Percentiles rank a stretch among this genome's conserved stretches.
These are phyloP conservation scores for Digitaria exilis DNA, from an alignment of 202 grass and related monocot genomes.

Conservation along the genomic window DNA sequence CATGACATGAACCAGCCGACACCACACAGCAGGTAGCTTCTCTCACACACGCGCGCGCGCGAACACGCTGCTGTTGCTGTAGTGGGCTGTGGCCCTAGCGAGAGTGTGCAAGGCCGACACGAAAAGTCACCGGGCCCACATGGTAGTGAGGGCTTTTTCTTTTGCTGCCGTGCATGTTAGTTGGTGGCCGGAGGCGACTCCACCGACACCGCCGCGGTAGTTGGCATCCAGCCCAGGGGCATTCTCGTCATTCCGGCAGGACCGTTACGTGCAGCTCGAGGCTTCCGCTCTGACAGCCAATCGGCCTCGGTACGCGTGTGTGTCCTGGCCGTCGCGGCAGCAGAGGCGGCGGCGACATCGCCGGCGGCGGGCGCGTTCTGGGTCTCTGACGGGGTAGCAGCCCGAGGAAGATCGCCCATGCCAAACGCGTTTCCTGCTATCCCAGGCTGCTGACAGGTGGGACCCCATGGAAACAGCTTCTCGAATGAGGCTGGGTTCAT, in stretches of 20 bases:
- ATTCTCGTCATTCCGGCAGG: neutral
- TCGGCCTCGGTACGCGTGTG: neutral
- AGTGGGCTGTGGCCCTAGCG: neutral
- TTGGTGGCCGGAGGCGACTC: neutral
- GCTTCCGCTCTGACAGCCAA: neutral
- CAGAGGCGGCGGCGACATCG: too few relatives aligned
- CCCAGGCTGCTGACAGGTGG: neutral
- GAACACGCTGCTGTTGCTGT: neutral
- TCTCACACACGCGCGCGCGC: neutral
- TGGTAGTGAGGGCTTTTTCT: neutral
- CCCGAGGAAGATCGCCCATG: neutral
- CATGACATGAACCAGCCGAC: neutral
- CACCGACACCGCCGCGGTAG: conserved; percentile 25
- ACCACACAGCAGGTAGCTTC: neutral
- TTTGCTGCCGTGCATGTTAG: neutral
- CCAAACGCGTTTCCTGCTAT: neutral
- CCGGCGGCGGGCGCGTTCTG: too few relatives aligned
- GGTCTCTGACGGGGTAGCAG: neutral
- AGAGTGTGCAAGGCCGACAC: conserved; percentile 10
- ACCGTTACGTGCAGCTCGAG: conserved; percentile 9
- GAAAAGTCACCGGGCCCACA: neutral
- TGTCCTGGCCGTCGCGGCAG: neutral
- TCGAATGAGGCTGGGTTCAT: too few relatives aligned
- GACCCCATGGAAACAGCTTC: neutral
- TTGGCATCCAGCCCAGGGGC: neutral